Conservation (phyloP, 257 asterid species). For the Apocynum venetum region DNA sequence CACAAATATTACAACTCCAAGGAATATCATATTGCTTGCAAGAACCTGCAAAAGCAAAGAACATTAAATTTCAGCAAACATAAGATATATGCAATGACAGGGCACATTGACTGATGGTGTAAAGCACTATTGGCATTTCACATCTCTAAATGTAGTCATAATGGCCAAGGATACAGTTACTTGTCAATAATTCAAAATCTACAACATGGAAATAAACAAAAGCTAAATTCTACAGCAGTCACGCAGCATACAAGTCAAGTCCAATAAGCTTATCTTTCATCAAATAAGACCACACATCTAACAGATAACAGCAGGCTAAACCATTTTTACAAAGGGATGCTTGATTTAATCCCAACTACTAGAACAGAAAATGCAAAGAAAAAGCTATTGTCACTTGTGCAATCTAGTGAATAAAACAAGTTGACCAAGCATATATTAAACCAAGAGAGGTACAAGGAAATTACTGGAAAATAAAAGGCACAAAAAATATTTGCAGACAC, state of each 20-base stretch:
- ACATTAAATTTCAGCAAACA: background rate
- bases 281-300: background rate
- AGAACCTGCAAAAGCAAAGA: slow-evolving; percentile 67
- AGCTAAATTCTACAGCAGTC: background rate
- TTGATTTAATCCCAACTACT: background rate
- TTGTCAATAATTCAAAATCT: background rate
- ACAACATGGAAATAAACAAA: background rate
- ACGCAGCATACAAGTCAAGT: background rate
- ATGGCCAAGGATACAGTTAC: background rate
- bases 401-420: background rate
- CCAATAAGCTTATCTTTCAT: background rate
- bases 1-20: slow-evolving; percentile 79
- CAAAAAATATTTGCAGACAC: background rate
- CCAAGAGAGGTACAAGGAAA: background rate
- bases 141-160: background rate
- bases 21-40: slow-evolving; percentile 97
- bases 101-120: background rate
- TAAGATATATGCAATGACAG: background rate
- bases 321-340: background rate
- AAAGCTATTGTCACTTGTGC: background rate
- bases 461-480: background rate
- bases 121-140: background rate
- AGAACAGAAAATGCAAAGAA: background rate
- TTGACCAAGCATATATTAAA: background rate
- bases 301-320: background rate